Conservation (phyloP, 2,329 filamentous ascomycete species). For the Paraphaeosphaeria sporulosa region DNA sequence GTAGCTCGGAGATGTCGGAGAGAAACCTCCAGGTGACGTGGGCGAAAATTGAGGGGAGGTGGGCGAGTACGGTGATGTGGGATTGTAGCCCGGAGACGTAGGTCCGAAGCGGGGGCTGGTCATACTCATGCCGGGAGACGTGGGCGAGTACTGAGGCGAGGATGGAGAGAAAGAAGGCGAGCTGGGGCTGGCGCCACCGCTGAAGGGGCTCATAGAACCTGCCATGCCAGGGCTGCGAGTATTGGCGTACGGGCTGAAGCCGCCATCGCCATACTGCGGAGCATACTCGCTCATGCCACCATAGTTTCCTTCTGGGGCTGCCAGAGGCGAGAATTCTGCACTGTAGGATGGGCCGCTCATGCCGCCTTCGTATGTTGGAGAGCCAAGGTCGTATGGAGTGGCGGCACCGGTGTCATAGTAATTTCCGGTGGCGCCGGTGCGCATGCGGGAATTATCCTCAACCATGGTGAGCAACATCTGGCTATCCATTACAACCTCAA, state of each 20-base stretch:
- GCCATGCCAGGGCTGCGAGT: constrained; percentile 71
- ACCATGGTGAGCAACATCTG: constrained; percentile 96
- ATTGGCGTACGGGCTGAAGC: constrained; percentile 72
- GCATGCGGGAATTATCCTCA: constrained; percentile 80
- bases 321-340: constrained; percentile 78
- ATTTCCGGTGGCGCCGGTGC: constrained; percentile 77
- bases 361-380: constrained; percentile 67
- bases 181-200: constrained; percentile 65
- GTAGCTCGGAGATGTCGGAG: constrained; percentile 61
- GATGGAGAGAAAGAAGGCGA: constrained; percentile 50
- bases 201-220: constrained; percentile 71
- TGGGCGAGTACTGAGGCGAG: constrained; percentile 49
- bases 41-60: constrained; percentile 60
- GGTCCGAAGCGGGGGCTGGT: constrained; percentile 61
- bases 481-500: constrained; percentile 91
- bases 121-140: constrained; percentile 62
- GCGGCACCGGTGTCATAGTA: constrained; percentile 80
- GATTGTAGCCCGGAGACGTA: constrained; percentile 55
- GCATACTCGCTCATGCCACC: constrained; percentile 69
- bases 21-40: constrained; percentile 66
- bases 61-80: constrained; percentile 63
- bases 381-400: constrained; percentile 86
- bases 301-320: constrained; percentile 66
- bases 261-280: constrained; percentile 67
- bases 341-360: constrained; percentile 67